A percentile compares a stretch with the other conserved stretches of the same genome.
Evolutionary conservation across 75 land plant species (phyloP).

Genomic region (Pinus taeda): DNA sequence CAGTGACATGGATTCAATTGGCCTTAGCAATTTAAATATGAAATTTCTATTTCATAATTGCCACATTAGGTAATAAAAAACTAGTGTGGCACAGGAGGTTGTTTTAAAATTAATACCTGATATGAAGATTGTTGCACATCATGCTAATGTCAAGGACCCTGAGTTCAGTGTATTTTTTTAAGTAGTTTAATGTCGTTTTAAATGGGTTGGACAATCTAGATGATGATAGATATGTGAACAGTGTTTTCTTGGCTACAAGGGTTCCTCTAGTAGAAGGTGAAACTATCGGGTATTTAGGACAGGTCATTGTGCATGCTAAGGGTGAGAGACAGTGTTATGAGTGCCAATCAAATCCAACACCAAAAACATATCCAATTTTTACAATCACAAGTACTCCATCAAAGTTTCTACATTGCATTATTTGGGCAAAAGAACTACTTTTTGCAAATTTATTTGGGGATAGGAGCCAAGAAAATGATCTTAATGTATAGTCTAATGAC

Average conservation of each 20-base stretch:
- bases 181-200: constrained; percentile 91
- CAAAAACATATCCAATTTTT: too few species aligned
- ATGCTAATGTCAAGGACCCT: constrained; percentile 90
- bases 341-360: too few species aligned
- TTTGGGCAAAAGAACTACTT: constrained; percentile 49
- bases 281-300: too few species aligned
- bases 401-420: too few species aligned
- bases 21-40: too few species aligned
- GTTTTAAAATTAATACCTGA: constrained; percentile 80
- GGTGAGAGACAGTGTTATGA: too few species aligned
- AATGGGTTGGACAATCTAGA: constrained; percentile 97
- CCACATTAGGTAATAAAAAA: constrained; percentile 96
- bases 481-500: constrained; percentile 65
- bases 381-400: too few species aligned
- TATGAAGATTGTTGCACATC: constrained; percentile 79
- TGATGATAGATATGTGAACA: constrained; percentile 96
- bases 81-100: constrained; percentile 95
- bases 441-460: constrained; percentile 95
- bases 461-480: constrained; percentile 82
- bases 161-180: constrained; percentile 86
- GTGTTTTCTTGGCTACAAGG: constrained; percentile 93
- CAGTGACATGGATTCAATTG: too few species aligned
- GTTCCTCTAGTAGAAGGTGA: constrained; percentile 82
- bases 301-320: too few species aligned
- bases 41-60: constrained; percentile 84